Percentiles rank a stretch among this genome's conserved stretches.
Conservation (phyloP, 805 yeast genomes). For the Maudiozyma bulderi region DNA sequence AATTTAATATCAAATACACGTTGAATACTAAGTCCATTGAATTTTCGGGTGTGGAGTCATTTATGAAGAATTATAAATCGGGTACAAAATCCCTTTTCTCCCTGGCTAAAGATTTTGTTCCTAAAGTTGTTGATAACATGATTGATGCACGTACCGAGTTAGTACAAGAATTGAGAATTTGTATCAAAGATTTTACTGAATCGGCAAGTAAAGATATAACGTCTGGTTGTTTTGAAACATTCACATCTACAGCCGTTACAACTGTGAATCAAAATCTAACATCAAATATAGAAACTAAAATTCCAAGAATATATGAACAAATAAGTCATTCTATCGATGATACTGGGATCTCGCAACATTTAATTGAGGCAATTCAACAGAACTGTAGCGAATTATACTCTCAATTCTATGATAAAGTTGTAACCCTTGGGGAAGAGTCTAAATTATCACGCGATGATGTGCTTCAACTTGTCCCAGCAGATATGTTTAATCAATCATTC, state of each 20-base stretch:
- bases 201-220: slow-evolving; percentile 42
- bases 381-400: slow-evolving; percentile 50
- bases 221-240: slow-evolving; percentile 32
- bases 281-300: slow-evolving; percentile 39
- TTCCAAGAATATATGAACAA: slow-evolving; percentile 48
- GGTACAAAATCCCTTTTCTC: slow-evolving; percentile 8
- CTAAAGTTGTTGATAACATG: slow-evolving; percentile 66
- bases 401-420: slow-evolving; percentile 34
- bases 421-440: slow-evolving; percentile 18
- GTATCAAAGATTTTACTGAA: slow-evolving; percentile 61
- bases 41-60: slow-evolving; percentile 61
- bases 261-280: slow-evolving; percentile 34
- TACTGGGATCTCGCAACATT: slow-evolving; percentile 36
- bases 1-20: slow-evolving; percentile 71
- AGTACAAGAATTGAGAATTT: slow-evolving; percentile 58
- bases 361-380: slow-evolving; percentile 60
- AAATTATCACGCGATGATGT: slow-evolving; percentile 6
- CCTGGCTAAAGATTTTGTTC: slow-evolving; percentile 8
- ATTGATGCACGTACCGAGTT: slow-evolving; percentile 69
- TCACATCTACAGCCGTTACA: slow-evolving; percentile 25
- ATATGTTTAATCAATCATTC: slow-evolving; percentile 1
- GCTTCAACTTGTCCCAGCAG: slow-evolving; percentile 13
- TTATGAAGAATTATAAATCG: slow-evolving; percentile 35
- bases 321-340: slow-evolving; percentile 51
- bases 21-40: slow-evolving; percentile 63